These are phyloP conservation scores for Condylostoma magnum DNA, from an alignment of 169 alveolate genomes.

Conservation along the genomic window DNA sequence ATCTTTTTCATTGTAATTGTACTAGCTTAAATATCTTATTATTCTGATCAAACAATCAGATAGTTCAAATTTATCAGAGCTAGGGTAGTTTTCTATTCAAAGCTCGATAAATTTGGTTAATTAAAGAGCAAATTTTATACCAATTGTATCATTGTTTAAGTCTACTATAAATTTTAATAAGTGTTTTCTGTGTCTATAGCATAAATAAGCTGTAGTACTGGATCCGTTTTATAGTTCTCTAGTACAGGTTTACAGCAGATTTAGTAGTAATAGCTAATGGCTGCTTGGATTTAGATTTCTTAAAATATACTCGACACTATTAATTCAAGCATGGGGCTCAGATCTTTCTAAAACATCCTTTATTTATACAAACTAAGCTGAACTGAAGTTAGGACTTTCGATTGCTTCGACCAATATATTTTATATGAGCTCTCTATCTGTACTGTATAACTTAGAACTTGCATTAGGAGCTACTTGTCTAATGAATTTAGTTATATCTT, in stretches of 20 bases:
- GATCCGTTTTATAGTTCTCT: conserved; percentile 29
- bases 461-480: not conserved
- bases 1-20: conserved; percentile 4
- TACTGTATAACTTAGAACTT: not conserved
- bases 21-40: not conserved
- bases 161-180: not conserved
- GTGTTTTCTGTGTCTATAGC: not conserved
- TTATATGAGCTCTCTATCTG: not conserved
- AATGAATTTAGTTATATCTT: conserved; percentile 12
- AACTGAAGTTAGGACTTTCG: conserved; percentile 23
- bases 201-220: not conserved
- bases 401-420: not conserved
- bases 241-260: conserved; percentile 4
- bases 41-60: conserved; percentile 10
- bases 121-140: not conserved
- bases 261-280: conserved; percentile 14
- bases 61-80: conserved; percentile 6
- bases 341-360: not conserved
- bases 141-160: not conserved
- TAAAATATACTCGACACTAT: not conserved
- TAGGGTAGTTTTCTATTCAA: not conserved
- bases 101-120: conserved; percentile 17
- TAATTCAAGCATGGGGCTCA: not conserved
- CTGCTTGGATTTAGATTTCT: not conserved
- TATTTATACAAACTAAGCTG: conserved; percentile 1